Evolutionary conservation across 768 basidiomycete species (phyloP).

Genomic region (Paxillus involutus): DNA sequence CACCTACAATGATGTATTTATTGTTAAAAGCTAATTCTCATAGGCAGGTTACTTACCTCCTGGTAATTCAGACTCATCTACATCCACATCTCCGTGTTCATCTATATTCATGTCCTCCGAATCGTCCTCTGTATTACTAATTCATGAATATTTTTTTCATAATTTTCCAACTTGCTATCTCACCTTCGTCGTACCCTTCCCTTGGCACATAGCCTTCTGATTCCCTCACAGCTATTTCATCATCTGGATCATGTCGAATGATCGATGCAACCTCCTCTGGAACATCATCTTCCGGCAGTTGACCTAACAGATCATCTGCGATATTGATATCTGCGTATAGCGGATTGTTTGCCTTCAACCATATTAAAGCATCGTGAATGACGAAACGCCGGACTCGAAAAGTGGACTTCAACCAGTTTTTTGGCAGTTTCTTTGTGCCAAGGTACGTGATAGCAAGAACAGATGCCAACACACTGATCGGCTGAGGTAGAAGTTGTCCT

Average conservation of each 20-base stretch:
- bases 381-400: conserved; percentile 23
- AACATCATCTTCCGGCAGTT: conserved; percentile 32
- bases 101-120: too few relatives aligned
- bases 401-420: too few relatives aligned
- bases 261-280: conserved; percentile 27
- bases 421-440: too few relatives aligned
- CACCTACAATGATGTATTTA: too few relatives aligned
- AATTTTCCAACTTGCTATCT: conserved; percentile 13
- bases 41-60: too few relatives aligned
- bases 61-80: too few relatives aligned
- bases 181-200: conserved; percentile 9
- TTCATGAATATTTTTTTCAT: too few relatives aligned
- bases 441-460: too few relatives aligned
- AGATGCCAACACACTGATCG: conserved; percentile 14
- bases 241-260: conserved; percentile 19
- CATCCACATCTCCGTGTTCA: too few relatives aligned
- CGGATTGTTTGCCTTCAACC: conserved; percentile 33
- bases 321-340: conserved; percentile 25
- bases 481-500: conserved; percentile 27
- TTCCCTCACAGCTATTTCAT: conserved; percentile 21
- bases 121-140: too few relatives aligned
- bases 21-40: too few relatives aligned
- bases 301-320: conserved; percentile 11
- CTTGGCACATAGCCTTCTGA: conserved; percentile 27
- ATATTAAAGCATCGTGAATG: conserved; percentile 27